Evolutionary conservation across 805 yeast species (phyloP), one percentile per base, ranked within the genome.

Genomic region (Kurtzmaniella cleridarum): DNA sequence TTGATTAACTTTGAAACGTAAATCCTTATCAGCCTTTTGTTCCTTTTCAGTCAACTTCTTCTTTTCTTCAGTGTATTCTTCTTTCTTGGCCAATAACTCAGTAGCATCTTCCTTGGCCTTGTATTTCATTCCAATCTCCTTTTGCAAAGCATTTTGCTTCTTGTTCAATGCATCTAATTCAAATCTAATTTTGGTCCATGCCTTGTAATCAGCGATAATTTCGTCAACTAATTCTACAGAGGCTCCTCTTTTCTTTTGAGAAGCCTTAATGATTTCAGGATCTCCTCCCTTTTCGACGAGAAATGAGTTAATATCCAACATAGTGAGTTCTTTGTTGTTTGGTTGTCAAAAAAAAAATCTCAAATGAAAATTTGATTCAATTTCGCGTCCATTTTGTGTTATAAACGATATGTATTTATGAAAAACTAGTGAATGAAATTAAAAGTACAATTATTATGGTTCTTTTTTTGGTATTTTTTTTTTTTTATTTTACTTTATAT

Each of bases 201-300:
- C 81, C 66, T 85, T 86, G 76, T 93, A 93, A 51, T 83, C 95
- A 46, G 69, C 74, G 59, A 93, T 87, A 61, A 93, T 90, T 69
- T 91, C 96, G 62, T 93, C 98, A 38, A 93, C 98, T 38, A 93
- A 57, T 66, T 93, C 98, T 38, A 90, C 98, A 27, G 93, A 71
- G 52, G 78, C 98, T 45, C 95, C 95, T 73, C 98, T 88, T 46
- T 95, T 95, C 63, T 71, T 79, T 66, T 93, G 98, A 29, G 97
- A 90, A 56, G 71, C 78, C 62, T 84, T 84, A 60, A 93, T 88
- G 39, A 71, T 71, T 51, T 90, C 91, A 32, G 98, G 96, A 63
- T 90, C 79, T 46, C 98, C 98, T 43, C 98, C 98, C 68, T 89
- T 91, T 60, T 93, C 98, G 52, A 81, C 95, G 52, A 93, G 82